Base-by-base conservation (phyloP, 1,139 yeast genomes). In the Tardiomyces digboiensis region DNA sequence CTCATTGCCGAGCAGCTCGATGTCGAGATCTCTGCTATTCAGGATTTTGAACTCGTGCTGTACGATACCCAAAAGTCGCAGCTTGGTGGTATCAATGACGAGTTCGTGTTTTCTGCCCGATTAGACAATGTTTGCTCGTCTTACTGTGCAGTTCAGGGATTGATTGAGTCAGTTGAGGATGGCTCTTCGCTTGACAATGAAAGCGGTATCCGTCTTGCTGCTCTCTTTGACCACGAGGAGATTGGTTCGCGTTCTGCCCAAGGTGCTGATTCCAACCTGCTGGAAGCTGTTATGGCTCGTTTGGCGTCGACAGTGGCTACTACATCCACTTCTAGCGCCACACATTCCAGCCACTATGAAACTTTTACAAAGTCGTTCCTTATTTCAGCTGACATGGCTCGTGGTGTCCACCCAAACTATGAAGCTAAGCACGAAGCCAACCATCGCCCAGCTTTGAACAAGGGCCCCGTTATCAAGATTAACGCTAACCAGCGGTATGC, bases 401-500 rank as follows among this genome's bases (percentile, higher is more conserved):
- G 91, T 60, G 97, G 96, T 23, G 82, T 89, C 36, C 96, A 91
- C 61, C 98, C 98, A 49, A 91, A 91, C 64, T 91, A 89, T 63
- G 67, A 76, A 8, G 75, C 73, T 43, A 76, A 76, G 55, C 85
- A 91, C 62, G 98, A 91, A 61, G 61, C 76, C 14, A 70, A 74
- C 49, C 94, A 89, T 63, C 78, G 79, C 51, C 97, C 98, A 1
- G 74, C 74, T 44, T 67, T 91, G 49, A 93, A 93, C 59, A 72
- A 73, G 43, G 98, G 98, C 3, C 97, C 97, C 0, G 97, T 88
- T 10, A 78, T 91, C 60, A 91, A 91, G 64, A 69, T 91, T 60
- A 91, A 91, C 61, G 97, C 97, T 22, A 89, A 87, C 64, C 97
- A 91, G 69, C 76, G 97, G 48, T 91, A 91, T 59, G 89, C 94